Evolutionary conservation across 192 early-diverging fungal species (phyloP), one percentile per base, ranked within the genome.

Genomic region (Backusella sp.): DNA sequence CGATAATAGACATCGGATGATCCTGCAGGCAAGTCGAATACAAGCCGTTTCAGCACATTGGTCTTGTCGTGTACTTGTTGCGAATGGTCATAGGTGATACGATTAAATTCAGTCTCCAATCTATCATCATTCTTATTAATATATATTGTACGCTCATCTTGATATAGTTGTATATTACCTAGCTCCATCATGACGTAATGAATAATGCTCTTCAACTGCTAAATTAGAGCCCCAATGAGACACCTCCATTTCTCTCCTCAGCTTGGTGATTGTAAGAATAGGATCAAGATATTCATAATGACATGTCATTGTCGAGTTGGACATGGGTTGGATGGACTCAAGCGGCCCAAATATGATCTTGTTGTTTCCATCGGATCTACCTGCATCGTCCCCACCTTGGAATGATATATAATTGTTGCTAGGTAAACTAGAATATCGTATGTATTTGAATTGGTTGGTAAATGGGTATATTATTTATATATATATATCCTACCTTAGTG

Each of bases 201-300:
- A 84, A 77, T 86, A 94, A 78, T 94, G 89, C 73, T 99, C 98
- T 70, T 92, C 89, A 17, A 98, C 89, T n/a, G 88, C 90, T 66
- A 97, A 80, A 76, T 93, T 93, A 67, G 86, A 86, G 32, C 88
- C 91, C 91, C 93, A 94, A 75, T 96, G 95, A 83, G 93, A 94
- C 44, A 98, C 80, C 74, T 93, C 91, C 14, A 97, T 75, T 75
- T 95, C 91, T 68, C 92, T 91, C 19, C 80, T 74, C 26, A 91
- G 80, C 8, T 77, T 81, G 30, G 86, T 88, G 8, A 89, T 85
- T 15, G 90, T 88, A 0, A 92, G 79, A 17, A 92, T 81, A 6
- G 90, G 73, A 14, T 86, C 79, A 59, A 84, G 79, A 42, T 90
- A 83, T 75, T 84, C 87, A 77, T 92, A 97, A 77, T 92, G 92